Evolutionary conservation across 352 stramenopile genomes (phyloP).

Genomic region (Aphanomyces euteiches): DNA sequence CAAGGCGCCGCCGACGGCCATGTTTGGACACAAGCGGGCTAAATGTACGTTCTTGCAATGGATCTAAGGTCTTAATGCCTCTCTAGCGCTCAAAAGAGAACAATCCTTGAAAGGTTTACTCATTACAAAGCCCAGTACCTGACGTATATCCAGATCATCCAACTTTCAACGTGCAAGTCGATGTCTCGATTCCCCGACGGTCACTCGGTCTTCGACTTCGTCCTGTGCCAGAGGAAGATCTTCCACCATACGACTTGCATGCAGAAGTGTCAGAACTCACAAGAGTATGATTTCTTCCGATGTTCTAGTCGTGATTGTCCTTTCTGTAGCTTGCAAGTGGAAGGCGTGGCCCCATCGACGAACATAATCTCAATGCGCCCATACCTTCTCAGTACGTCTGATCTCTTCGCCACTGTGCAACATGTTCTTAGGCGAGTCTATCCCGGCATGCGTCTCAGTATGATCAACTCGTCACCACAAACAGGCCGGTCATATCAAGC

Average conservation of each 20-base stretch:
- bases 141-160: background rate
- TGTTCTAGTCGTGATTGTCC: background rate
- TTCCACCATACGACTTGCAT: constrained; percentile 2
- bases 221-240: background rate
- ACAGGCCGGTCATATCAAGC: background rate
- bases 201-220: background rate
- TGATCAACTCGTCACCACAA: background rate
- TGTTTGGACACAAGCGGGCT: too few species aligned
- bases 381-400: background rate
- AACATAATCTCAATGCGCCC: background rate
- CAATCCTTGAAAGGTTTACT: constrained; percentile 6
- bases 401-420: too few species aligned
- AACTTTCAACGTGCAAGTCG: background rate
- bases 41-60: too few species aligned
- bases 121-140: background rate
- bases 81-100: background rate
- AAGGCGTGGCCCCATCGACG: background rate
- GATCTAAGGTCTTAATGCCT: too few species aligned
- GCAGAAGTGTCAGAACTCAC: background rate
- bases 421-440: background rate
- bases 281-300: background rate
- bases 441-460: constrained; percentile 13
- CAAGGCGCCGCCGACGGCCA: too few species aligned
- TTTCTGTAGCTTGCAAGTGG: background rate
- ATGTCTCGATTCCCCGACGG: background rate